These are phyloP conservation scores for Cyathus striatus DNA, from an alignment of 768 basidiomycete genomes.

Conservation along the genomic window DNA sequence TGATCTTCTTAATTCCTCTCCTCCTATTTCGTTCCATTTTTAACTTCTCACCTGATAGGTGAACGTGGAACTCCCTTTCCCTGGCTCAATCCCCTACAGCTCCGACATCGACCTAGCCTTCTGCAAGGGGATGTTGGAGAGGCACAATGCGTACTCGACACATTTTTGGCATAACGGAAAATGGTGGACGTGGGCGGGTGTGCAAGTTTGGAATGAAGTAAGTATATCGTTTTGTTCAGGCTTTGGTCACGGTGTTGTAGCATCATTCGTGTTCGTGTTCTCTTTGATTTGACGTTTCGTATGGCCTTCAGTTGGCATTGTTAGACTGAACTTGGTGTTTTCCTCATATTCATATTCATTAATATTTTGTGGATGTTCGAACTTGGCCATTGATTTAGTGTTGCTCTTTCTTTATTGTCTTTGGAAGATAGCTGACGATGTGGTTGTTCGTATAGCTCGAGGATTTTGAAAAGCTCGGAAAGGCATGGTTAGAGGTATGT, in stretches of 20 bases:
- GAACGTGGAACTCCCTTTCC: conserved; percentile 31
- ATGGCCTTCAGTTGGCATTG: too few relatives aligned
- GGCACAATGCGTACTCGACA: conserved; percentile 24
- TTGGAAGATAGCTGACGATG: too few relatives aligned
- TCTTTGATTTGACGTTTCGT: too few relatives aligned
- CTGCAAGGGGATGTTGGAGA: conserved; percentile 19
- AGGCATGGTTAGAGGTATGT: conserved; percentile 28
- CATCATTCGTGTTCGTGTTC: too few relatives aligned
- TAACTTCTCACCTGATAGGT: conserved; percentile 13
- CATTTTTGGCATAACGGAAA: conserved; percentile 28
- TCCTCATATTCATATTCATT: too few relatives aligned
- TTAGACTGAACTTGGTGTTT: too few relatives aligned
- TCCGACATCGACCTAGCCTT: conserved; percentile 16
- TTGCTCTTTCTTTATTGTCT: too few relatives aligned
- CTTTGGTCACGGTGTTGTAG: neutral
- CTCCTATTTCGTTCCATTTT: too few relatives aligned
- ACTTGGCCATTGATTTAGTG: too few relatives aligned
- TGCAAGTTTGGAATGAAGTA: conserved; percentile 36
- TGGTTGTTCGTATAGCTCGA: conserved; percentile 20
- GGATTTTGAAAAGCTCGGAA: conserved; percentile 37
- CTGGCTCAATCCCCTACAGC: conserved; percentile 11
- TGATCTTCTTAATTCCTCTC: too few relatives aligned
- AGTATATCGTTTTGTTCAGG: neutral
- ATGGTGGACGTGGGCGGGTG: conserved; percentile 37
- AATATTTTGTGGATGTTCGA: too few relatives aligned